Percentiles rank a stretch among this genome's conserved stretches.
phyloP scores from a whole-genome alignment of 495 filamentous ascomycete genomes.

The Penicillium riverlandense region DNA sequence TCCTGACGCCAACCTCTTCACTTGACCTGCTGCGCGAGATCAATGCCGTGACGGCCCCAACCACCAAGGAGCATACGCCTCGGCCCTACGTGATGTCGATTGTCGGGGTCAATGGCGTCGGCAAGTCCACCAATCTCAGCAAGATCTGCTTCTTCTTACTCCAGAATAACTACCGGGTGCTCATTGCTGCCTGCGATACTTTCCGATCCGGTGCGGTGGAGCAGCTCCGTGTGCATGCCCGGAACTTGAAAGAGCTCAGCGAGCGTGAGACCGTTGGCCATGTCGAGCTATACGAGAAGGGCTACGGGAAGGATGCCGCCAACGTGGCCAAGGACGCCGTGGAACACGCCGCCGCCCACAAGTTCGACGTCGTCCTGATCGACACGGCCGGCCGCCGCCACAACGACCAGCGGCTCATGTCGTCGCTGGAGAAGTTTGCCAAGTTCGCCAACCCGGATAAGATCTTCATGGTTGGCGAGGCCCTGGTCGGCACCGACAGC shows the following conservation, averaged over 20 bases:
- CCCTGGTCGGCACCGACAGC: slow-evolving; percentile 87
- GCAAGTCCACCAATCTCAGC: slow-evolving; percentile 92
- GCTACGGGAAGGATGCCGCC: slow-evolving; percentile 95
- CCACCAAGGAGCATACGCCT: slow-evolving; percentile 39
- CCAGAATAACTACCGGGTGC: slow-evolving; percentile 92
- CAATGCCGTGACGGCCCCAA: slow-evolving; percentile 62
- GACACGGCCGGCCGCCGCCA: slow-evolving; percentile 93
- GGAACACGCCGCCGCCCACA: slow-evolving; percentile 60
- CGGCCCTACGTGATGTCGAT: slow-evolving; percentile 96
- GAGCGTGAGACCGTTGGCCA: slow-evolving; percentile 68
- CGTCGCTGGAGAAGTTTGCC: slow-evolving; percentile 89
- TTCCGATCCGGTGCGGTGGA: slow-evolving; percentile 97
- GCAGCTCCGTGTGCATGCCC: slow-evolving; percentile 88
- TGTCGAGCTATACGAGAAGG: slow-evolving; percentile 90
- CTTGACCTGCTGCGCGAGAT: slow-evolving; percentile 93
- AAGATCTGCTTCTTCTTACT: slow-evolving; percentile 97
- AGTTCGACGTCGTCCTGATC: slow-evolving; percentile 90
- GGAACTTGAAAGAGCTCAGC: slow-evolving; percentile 80
- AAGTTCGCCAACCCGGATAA: slow-evolving; percentile 94
- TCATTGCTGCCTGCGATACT: slow-evolving; percentile 93
- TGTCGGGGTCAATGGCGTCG: slow-evolving; percentile 95
- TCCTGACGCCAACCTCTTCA: slow-evolving; percentile 90
- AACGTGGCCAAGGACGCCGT: slow-evolving; percentile 94
- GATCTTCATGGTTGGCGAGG: slow-evolving; percentile 98
- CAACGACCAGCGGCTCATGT: slow-evolving; percentile 94